Conservation (phyloP, 2,329 filamentous ascomycete species). For the Venturia pyrina region DNA sequence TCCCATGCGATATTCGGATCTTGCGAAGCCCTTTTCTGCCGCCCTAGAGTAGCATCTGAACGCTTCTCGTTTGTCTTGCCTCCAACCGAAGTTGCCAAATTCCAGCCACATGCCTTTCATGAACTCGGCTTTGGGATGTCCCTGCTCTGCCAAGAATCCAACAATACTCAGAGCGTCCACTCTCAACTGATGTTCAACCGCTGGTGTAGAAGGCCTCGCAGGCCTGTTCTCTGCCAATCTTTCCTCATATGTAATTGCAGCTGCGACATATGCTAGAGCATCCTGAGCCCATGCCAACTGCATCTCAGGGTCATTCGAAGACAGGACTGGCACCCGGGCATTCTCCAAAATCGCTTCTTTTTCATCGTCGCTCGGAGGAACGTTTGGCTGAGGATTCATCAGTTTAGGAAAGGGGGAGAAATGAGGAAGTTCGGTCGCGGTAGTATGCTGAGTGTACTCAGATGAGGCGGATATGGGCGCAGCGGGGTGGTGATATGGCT, state of each 20-base stretch:
- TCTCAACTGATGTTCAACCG: constrained; percentile 78
- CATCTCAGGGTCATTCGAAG: constrained; percentile 91
- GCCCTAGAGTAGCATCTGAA: constrained; percentile 78
- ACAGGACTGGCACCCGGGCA: constrained; percentile 72
- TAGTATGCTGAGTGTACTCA: constrained; percentile 27
- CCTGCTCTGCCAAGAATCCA: constrained; percentile 77
- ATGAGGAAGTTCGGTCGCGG: constrained; percentile 50
- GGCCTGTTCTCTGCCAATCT: constrained; percentile 51
- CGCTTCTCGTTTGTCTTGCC: constrained; percentile 88
- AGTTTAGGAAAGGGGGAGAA: constrained; percentile 91
- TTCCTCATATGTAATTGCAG: constrained; percentile 64
- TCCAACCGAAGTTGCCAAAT: constrained; percentile 89
- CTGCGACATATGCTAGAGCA: constrained; percentile 78
- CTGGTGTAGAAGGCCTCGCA: constrained; percentile 66
- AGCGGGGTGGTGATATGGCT: constrained; percentile 19
- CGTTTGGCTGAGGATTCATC: constrained; percentile 66
- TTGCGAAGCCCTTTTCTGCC: constrained; percentile 74
- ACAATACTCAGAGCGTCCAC: constrained; percentile 88
- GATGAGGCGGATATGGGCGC: neutral
- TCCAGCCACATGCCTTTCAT: constrained; percentile 95
- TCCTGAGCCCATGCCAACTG: constrained; percentile 96
- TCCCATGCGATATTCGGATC: constrained; percentile 92
- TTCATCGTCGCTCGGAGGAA: constrained; percentile 88
- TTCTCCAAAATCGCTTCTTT: constrained; percentile 84
- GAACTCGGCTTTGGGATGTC: constrained; percentile 88